Base-by-base conservation (phyloP, 495 filamentous ascomycete genomes). In the Penicillium ochrochloron region DNA sequence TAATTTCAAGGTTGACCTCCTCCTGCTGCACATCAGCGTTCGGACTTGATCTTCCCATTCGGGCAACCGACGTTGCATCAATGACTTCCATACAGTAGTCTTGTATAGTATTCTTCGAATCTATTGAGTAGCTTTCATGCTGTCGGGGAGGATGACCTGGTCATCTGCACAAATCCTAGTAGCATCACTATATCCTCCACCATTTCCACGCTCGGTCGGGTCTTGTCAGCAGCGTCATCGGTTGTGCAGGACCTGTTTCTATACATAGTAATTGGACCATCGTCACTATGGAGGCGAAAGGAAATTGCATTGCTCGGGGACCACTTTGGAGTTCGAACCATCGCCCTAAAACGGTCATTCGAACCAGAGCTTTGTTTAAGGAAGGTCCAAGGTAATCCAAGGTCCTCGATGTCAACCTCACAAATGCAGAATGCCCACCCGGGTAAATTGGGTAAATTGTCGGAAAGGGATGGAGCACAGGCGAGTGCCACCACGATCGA, bases 1-100 rank as follows among this genome's bases (percentile, higher is more conserved):
- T 72, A 69, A 70, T 59, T 59, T 61, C 62, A 73, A 69, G 63
- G 70, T 31, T 34, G 51, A 54, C 12, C 12, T 54, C 63, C 48
- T 60, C 23, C 42, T 65, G 61, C 59, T 27, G 37, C 50, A 66
- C 56, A 63, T 70, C 64, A 63, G 55, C 59, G 63, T 71, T 66
- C 52, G 57, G 57, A 52, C 15, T 37, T 50, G 46, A 44, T 55
- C 9, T 50, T 34, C 57, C 29, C 8, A 27, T 10, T 27, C 25
- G 48, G 33, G 35, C 29, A 19, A 44, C 35, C 34, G 37, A 59
- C 48, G 55, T 59, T 52, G 53, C 31, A 48, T 48, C 44, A 25
- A 48, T 9, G 9, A 48, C 2, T 48, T 21, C 44, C 12, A 8
- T 48, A 48, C 44, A 25, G 21, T 25, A 48, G 44, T 21, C 9